phyloP scores from a whole-genome alignment of 495 filamentous ascomycete species.

The Penicillium pancosmium region DNA sequence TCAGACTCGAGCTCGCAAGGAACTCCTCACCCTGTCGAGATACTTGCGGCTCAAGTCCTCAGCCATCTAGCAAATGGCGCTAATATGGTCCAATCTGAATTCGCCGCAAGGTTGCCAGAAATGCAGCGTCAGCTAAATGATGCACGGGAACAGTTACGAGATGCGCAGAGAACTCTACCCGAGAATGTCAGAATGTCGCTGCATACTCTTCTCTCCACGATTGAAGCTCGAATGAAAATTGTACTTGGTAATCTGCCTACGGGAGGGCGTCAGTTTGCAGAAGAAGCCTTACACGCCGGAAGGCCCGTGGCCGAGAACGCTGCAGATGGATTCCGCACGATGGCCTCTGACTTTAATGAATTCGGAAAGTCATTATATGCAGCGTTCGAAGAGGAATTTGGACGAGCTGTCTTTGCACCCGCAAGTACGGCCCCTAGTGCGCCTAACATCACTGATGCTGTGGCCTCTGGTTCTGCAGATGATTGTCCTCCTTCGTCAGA shows the following conservation, averaged over 20 bases:
- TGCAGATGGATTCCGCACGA: slow-evolving; percentile 42
- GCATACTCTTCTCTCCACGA: slow-evolving; percentile 40
- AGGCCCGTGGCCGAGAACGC: slow-evolving; percentile 45
- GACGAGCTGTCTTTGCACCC: slow-evolving; percentile 14
- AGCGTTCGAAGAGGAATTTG: slow-evolving; percentile 45
- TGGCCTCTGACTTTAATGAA: slow-evolving; percentile 51
- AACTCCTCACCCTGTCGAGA: slow-evolving; percentile 29
- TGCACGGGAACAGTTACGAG: slow-evolving; percentile 40
- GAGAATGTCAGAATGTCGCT: slow-evolving; percentile 44
- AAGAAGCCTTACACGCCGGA: slow-evolving; percentile 40
- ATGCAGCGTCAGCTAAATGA: slow-evolving; percentile 43
- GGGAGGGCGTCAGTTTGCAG: slow-evolving; percentile 39
- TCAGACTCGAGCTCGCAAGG: slow-evolving; percentile 18
- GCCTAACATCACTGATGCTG: neutral
- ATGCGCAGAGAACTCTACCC: slow-evolving; percentile 45
- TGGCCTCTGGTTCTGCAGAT: neutral
- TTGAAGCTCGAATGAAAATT: slow-evolving; percentile 47
- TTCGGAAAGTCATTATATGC: slow-evolving; percentile 44
- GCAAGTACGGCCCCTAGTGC: slow-evolving; percentile 1
- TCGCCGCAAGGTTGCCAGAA: slow-evolving; percentile 41
- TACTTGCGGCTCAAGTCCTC: slow-evolving; percentile 35
- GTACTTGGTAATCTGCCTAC: slow-evolving; percentile 46
- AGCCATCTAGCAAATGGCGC: slow-evolving; percentile 40
- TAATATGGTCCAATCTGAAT: slow-evolving; percentile 39
- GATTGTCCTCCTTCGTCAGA: neutral